Base-by-base conservation (phyloP, 495 filamentous ascomycete species). In the Penicillium coffeae region DNA sequence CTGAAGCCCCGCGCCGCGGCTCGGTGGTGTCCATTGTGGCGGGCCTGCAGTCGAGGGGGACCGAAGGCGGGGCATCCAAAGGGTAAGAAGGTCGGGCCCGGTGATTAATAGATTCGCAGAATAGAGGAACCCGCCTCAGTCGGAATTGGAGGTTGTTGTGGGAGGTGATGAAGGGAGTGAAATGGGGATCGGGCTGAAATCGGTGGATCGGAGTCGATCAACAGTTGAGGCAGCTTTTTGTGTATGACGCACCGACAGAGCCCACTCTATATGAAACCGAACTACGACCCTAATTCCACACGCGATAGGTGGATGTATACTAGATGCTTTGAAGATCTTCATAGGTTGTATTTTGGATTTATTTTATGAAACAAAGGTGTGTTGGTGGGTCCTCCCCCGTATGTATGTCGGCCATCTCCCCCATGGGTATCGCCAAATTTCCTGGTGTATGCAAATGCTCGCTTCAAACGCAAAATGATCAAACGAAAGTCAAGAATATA, bases 21-120 rank as follows among this genome's bases (percentile, higher is more conserved):
- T 65, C 63, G 48, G 61, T 56, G 42, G 55, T 58, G 60, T 71
- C 70, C 72, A 75, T 75, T 45, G 52, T 64, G 39, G 52, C 52
- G 56, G 59, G 58, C 55, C 49, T 45, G 42, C 45, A 48, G 47
- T 54, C 39, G 48, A 47, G 39, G 50, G 25, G 25, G 27, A 46
- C 47, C 16, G 43, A 37, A 39, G 56, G 51, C 51, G 27, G 59
- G 50, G 55, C 54, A 59, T 61, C 45, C 34, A 59, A 60, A 22
- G 33, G 35, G 25, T 38, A 34, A 42, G 34, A 14, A 21, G 14
- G 30, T 8, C n/a, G n/a, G n/a, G n/a, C n/a, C n/a, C n/a, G n/a
- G n/a, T 44, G 40, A 48, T 36, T 30, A 27, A 39, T 42, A 32
- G 14, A 19, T 13, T 16, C 1, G 8, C 21, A 33, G 21, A 25